Evolutionary conservation across 495 filamentous ascomycete genomes (phyloP), one percentile per base, ranked within the genome.

Genomic region (Rostrohypoxylon terebratum): DNA sequence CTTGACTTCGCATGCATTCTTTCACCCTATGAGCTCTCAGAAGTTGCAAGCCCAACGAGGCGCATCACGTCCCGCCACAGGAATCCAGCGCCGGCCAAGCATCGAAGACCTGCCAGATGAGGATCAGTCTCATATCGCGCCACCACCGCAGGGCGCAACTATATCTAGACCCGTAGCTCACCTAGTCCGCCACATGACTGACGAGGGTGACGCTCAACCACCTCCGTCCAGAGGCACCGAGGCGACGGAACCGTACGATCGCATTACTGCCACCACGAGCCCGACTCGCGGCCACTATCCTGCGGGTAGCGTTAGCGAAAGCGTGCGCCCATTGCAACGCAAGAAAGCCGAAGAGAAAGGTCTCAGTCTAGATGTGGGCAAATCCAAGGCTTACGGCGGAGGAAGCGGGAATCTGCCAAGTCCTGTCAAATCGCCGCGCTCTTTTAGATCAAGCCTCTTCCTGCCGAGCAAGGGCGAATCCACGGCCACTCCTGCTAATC

Each of bases 21-120:
- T 97, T 74, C 90, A 91, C 8, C 96, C 96, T 16, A 97, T 99
- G 96, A 98, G 94, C 81, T 96, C 94, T 21, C 94, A 98, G 79
- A 89, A 93, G 77, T 84, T 98, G 54, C 96, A 99, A 80, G 94
- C 94, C 58, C 96, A 98, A 78, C 85, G 96, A 76, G 90, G 89
- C 51, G 84, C 86, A 18, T 68, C 80, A 11, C 77, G 84, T 36
- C 81, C 83, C 8, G 60, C 78, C 8, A 79, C 79, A 11, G 76
- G 78, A 67, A 77, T 68, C 16, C 78, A 83, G 62, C 81, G 77
- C 54, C 69, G 81, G 45, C 61, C 77, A 65, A 78, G 76, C 66
- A 72, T 76, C 36, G 82, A 84, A 59, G 77, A 80, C 55, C 63
- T 81, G 48, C 75, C 76, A 9, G 81, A 83, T 16, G 79, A 79